Conservation (phyloP, 208 protist species). For the Acanthamoeba sp. region DNA sequence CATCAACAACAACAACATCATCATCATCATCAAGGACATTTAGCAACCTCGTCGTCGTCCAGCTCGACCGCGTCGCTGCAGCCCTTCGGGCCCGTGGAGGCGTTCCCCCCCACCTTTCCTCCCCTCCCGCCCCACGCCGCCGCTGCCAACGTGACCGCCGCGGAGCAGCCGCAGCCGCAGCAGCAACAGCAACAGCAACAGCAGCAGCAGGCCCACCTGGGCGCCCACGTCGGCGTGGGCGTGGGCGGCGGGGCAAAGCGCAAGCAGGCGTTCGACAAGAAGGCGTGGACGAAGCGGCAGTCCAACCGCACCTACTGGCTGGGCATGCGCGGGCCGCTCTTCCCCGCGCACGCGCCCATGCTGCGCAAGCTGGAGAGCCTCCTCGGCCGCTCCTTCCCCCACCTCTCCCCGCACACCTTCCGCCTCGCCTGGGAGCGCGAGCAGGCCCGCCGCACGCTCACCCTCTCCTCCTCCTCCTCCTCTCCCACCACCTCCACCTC, state of each 20-base stretch:
- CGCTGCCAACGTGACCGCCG: no score
- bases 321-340: conserved; percentile 24
- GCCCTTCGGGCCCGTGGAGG: no score
- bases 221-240: no score
- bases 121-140: no score
- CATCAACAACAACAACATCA: no score
- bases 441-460: neutral
- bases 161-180: neutral
- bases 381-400: neutral
- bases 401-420: neutral
- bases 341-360: neutral
- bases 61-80: no score
- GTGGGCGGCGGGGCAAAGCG: neutral
- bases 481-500: neutral
- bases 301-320: conserved; percentile 17
- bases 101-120: neutral
- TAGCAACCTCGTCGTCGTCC: no score
- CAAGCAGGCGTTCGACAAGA: conserved; percentile 9
- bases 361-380: conserved; percentile 31
- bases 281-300: conserved; percentile 11
- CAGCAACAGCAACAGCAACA: neutral
- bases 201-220: neutral
- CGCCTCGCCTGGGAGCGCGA: neutral
- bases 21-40: no score
- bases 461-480: neutral